A percentile compares a stretch with the other conserved stretches of the same genome.
phyloP scores from a whole-genome alignment of 345 rosid species.

The Cochlearia excelsa region DNA sequence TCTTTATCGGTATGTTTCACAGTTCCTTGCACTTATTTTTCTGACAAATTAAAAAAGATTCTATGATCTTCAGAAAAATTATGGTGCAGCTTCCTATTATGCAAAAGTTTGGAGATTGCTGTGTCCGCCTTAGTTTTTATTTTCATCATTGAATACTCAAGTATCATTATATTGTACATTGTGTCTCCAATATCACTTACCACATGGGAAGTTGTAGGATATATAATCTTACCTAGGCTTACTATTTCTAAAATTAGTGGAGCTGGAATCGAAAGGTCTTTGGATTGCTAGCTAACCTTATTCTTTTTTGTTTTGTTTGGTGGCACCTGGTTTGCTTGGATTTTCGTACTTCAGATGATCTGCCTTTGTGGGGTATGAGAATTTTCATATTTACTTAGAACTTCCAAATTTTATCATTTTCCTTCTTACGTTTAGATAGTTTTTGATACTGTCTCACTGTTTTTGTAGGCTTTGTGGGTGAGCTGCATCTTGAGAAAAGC shows the following conservation, averaged over 20 bases:
- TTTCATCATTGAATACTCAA: slow-evolving; percentile 1
- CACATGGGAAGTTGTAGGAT: not conserved
- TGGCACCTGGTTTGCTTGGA: slow-evolving; percentile 33
- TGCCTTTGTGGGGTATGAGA: slow-evolving; percentile 80
- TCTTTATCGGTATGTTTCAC: slow-evolving; percentile 55
- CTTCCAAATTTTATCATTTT: not conserved
- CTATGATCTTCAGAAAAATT: not conserved
- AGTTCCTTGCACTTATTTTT: slow-evolving; percentile 1
- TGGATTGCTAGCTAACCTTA: not conserved
- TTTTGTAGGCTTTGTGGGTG: slow-evolving; percentile 77
- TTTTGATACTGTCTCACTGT: not conserved
- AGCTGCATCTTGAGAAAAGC: slow-evolving; percentile 70
- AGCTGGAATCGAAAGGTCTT: not conserved
- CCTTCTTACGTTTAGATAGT: not conserved
- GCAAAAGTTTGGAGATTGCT: not conserved
- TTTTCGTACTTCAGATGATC: slow-evolving; percentile 63
- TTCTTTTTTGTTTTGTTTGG: not conserved
- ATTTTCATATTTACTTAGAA: slow-evolving; percentile 7
- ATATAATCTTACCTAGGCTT: too few relatives aligned
- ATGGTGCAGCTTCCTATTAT: not conserved
- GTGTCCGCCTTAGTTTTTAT: not conserved
- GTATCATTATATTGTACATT: not conserved
- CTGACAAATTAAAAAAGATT: not conserved
- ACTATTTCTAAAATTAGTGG: slow-evolving; percentile 16
- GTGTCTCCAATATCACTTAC: not conserved